Conservation (phyloP, 768 basidiomycete genomes). For the Tricholoma hemisulphureum region DNA sequence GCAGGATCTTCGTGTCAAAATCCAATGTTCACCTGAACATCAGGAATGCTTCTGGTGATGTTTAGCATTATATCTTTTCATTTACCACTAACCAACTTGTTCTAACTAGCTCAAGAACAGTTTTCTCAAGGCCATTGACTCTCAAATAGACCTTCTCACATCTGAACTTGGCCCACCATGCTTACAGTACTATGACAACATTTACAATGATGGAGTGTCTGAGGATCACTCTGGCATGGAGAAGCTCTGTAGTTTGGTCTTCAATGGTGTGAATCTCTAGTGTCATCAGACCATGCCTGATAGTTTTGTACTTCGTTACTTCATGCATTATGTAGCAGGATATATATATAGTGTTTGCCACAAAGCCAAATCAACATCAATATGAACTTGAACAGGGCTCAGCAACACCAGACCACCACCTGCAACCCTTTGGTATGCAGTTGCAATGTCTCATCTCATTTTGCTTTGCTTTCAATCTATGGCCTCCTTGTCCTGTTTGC, state of each 20-base stretch:
- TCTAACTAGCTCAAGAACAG: neutral
- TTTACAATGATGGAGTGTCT: neutral
- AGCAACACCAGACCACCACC: no score
- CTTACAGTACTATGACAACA: neutral
- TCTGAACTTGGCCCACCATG: neutral
- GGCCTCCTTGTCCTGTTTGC: no score
- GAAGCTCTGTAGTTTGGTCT: neutral
- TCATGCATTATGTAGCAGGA: no score
- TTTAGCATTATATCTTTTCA: neutral
- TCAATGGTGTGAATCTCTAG: neutral
- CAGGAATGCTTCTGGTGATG: neutral
- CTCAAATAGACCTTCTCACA: neutral
- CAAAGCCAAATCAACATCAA: no score
- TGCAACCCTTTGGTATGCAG: no score
- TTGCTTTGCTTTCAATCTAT: no score
- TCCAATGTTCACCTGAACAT: neutral
- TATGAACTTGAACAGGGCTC: no score
- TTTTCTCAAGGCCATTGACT: neutral
- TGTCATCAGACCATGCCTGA: no score
- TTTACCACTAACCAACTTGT: neutral
- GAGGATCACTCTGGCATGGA: neutral
- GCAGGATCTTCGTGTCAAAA: neutral
- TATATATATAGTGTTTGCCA: no score
- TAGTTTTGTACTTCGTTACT: no score
- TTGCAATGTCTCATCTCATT: no score